These are phyloP conservation scores for Nemania bipapillata DNA, from an alignment of 2,329 filamentous ascomycete genomes.

Conservation along the genomic window DNA sequence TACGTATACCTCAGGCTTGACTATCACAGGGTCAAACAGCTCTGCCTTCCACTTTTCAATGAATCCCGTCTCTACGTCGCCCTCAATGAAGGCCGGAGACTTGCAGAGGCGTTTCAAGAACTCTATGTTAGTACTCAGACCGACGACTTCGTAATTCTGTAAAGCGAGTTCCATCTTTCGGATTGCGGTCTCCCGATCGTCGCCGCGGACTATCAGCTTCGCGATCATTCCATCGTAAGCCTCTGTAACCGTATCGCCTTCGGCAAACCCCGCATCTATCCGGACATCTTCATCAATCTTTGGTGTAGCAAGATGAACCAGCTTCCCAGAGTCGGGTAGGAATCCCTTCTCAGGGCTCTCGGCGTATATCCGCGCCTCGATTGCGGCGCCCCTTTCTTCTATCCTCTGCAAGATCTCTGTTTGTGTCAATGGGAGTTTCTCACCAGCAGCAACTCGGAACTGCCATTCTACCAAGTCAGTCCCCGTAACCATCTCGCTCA, in stretches of 20 bases:
- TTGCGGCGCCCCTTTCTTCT: constrained; percentile 79
- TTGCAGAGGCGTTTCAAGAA: constrained; percentile 90
- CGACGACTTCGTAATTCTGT: constrained; percentile 90
- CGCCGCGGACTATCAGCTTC: constrained; percentile 91
- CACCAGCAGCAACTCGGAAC: constrained; percentile 75
- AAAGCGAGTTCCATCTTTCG: constrained; percentile 83
- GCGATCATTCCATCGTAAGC: constrained; percentile 99
- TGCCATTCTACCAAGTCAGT: constrained; percentile 93
- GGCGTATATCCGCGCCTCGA: constrained; percentile 96
- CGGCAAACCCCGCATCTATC: constrained; percentile 91
- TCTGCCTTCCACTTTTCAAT: constrained; percentile 87
- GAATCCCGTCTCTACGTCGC: constrained; percentile 94
- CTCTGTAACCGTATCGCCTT: constrained; percentile 90
- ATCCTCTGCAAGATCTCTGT: constrained; percentile 79
- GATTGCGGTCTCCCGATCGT: constrained; percentile 81
- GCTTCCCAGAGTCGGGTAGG: constrained; percentile 88
- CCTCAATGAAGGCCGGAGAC: constrained; percentile 82
- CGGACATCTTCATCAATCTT: constrained; percentile 76
- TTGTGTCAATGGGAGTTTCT: constrained; percentile 67
- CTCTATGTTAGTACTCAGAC: constrained; percentile 93
- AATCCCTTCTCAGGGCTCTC: constrained; percentile 94
- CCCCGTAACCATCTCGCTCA: constrained; percentile 77
- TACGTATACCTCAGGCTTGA: constrained; percentile 78
- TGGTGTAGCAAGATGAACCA: constrained; percentile 84
- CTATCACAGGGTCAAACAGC: constrained; percentile 73